Percentiles rank a stretch among this genome's conserved stretches.
Evolutionary conservation across 495 filamentous ascomycete species (phyloP).

Genomic region (Penicillium waksmanii): DNA sequence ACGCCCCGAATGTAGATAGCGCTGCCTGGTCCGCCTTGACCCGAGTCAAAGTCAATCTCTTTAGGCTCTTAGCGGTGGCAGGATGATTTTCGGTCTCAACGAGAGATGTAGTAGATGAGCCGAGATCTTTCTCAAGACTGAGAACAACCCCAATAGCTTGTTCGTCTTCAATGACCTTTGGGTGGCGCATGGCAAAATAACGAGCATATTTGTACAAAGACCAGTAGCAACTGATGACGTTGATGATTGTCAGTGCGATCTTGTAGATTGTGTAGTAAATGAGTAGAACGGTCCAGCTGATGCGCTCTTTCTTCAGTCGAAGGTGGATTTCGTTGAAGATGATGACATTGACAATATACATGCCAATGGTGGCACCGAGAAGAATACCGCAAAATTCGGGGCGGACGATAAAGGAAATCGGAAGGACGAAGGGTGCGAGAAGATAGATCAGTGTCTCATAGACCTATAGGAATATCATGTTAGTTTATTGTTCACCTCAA

Average conservation of each 20-base stretch:
- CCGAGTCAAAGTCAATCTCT: conserved; percentile 19
- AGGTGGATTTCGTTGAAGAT: conserved; percentile 53
- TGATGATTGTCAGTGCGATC: conserved; percentile 41
- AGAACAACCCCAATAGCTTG: conserved; percentile 45
- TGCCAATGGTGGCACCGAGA: conserved; percentile 31
- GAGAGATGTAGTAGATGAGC: neutral
- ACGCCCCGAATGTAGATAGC: neutral
- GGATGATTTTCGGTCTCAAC: neutral
- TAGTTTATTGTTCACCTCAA: neutral
- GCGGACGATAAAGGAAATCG: conserved; percentile 47
- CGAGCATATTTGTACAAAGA: conserved; percentile 46
- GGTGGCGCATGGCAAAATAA: conserved; percentile 47
- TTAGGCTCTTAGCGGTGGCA: neutral
- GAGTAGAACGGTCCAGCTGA: conserved; percentile 31
- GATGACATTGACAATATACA: conserved; percentile 44
- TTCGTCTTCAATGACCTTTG: conserved; percentile 48
- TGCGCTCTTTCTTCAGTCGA: conserved; percentile 40
- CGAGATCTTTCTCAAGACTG: conserved; percentile 26
- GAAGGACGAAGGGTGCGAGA: conserved; percentile 49
- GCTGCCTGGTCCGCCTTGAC: conserved; percentile 7
- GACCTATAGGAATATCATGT: conserved; percentile 26
- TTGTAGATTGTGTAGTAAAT: conserved; percentile 49
- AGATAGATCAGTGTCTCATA: conserved; percentile 54
- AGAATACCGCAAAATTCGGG: conserved; percentile 42
- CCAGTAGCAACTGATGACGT: conserved; percentile 48